Evolutionary conservation across 2,329 filamentous ascomycete genomes (phyloP), one percentile per base, ranked within the genome.

Genomic region (Ophiosphaerella herpotricha): DNA sequence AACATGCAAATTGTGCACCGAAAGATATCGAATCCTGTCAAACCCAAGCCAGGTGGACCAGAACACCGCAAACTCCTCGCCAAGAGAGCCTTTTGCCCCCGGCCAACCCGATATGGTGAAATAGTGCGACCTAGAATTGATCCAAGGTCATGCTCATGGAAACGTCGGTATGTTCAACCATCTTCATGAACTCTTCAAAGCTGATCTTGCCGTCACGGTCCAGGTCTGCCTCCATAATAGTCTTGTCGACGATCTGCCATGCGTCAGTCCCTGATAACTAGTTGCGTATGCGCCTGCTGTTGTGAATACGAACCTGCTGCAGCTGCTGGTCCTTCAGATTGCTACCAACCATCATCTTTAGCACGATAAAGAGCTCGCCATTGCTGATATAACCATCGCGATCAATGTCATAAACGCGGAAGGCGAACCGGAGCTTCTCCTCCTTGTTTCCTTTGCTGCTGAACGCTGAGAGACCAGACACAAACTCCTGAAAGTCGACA

Each of bases 271-370:
- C 18, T 29, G 11, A 29, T 8, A 11, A 12, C 18, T 26, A 26
- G 36, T 31, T 3, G 13, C 18, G 11, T 29, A 29, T 2, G 2
- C 12, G 34, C 12, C 12, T 18, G 4, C 5, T 24, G 33, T 9
- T 9, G 8, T 14, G n/a, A 7, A 14, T 36, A 40, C 64, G 42
- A 66, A 80, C 78, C 76, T 93, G 94, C 80, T 99, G 94, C 73
- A 99, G 79, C 79, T 99, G 94, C 77, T 97, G 91, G 75, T 99
- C 94, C 82, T 99, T 99, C 70, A 99, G 80, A 76, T 99, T 99
- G 80, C 90, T 97, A 52, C 94, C 94, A 43, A 99, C 94, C 94
- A 99, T 99, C 94, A 99, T 99, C 88, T 99, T 99, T 68, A 99
- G 83, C 70, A 99, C 94, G 68, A 99, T 97, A 76, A 97, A 99